Evolutionary conservation across 148 eudicot species (phyloP), one percentile per base, ranked within the genome.

Genomic region (Linanthus parryae): DNA sequence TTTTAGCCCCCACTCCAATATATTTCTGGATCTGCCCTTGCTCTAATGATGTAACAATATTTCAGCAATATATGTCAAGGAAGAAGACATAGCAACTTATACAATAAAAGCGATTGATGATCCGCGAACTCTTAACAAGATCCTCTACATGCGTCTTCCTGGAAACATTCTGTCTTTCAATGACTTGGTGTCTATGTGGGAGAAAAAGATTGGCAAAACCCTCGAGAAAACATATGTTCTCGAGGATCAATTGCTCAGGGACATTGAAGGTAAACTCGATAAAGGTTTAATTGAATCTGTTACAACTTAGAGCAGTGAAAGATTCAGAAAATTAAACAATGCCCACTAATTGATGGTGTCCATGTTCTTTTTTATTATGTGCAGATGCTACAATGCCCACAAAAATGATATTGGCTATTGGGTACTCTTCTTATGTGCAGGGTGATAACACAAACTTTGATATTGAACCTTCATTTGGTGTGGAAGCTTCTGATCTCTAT

Each of bases 161-260:
- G 44, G 24, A 12, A 69, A 65, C 40, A 57, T 54, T 19, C 39
- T 33, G 18, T 49, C 71, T 17, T 61, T 69, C 71, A 65, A 69
- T 35, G 74, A 74, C 22, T 40, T 74, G 4, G 67, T 74, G 4
- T 44, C 71, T 17, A 16, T 74, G 8, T 74, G 79, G 79, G 74
- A 70, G 54, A 48, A 53, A 16, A 59, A 59, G 45, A 68, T 73
- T 11, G 59, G 70, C 14, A 63, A 64, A 51, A 57, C 66, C 28
- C 66, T 66, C 5, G 64, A 62, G 30, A 65, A 30, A 50, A 36
- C 8, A 5, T 70, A 57, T 39, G 31, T 66, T 10, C 48, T 66
- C 1, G 74, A 58, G 51, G 68, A 74, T 1, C 47, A 70, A 58
- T 16, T 70, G 20, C 48, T 70, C 12, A 61, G 62, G 37, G 35